Evolutionary conservation across 2,329 filamentous ascomycete species (phyloP).

Genomic region (Xylariaceae sp.): DNA sequence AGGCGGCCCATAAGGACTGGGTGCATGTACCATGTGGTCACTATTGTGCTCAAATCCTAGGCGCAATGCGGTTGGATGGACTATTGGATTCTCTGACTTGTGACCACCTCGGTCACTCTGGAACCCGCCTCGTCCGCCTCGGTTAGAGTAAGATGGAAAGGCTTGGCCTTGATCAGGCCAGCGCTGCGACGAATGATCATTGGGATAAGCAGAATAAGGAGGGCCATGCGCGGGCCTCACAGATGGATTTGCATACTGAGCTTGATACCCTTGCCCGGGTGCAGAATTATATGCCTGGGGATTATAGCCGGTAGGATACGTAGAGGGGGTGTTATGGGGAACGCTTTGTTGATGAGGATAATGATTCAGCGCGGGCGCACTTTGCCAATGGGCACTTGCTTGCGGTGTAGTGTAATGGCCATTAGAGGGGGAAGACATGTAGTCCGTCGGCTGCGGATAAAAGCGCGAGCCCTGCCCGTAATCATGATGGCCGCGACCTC

Average conservation of each 20-base stretch:
- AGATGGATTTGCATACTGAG: conserved; percentile 33
- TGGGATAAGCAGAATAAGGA: conserved; percentile 39
- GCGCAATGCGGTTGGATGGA: conserved; percentile 31
- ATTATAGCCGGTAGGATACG: conserved; percentile 26
- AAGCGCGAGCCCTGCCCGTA: conserved; percentile 28
- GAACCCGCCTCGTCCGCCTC: conserved; percentile 43
- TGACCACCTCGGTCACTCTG: conserved; percentile 42
- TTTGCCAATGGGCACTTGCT: conserved; percentile 34
- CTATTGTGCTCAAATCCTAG: conserved; percentile 31
- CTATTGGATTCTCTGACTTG: conserved; percentile 32
- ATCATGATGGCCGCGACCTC: conserved; percentile 29
- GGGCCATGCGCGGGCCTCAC: conserved; percentile 36
- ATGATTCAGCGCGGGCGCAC: conserved; percentile 29
- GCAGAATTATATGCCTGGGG: conserved; percentile 47
- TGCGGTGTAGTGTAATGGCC: conserved; percentile 29
- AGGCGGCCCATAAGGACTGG: conserved; percentile 38
- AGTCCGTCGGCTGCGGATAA: conserved; percentile 30
- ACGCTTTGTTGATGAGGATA: conserved; percentile 24
- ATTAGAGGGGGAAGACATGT: conserved; percentile 23
- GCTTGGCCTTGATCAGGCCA: conserved; percentile 38
- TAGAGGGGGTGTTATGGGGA: conserved; percentile 46
- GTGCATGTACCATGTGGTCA: conserved; percentile 33
- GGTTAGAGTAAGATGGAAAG: conserved; percentile 31
- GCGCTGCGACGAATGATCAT: conserved; percentile 39
- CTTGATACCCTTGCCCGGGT: conserved; percentile 38